Conservation (phyloP, 2,329 filamentous ascomycete genomes). For the Phialocephala sp. region DNA sequence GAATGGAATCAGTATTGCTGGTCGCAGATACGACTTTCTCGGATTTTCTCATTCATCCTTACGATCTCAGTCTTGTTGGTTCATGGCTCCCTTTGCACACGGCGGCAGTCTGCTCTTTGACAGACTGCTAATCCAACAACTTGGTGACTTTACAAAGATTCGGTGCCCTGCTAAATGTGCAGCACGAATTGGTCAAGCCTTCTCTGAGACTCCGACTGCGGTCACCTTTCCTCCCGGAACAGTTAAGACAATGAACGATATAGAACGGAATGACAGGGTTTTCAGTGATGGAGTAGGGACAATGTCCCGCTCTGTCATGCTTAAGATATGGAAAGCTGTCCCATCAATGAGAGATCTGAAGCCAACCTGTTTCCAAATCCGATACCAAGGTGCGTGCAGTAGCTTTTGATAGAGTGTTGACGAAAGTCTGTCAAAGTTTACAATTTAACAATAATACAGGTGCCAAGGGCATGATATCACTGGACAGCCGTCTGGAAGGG, state of each 20-base stretch:
- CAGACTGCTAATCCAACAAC: constrained; percentile 48
- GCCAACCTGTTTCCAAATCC: constrained; percentile 76
- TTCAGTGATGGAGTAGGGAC: constrained; percentile 85
- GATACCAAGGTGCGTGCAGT: constrained; percentile 60
- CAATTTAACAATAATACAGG: constrained; percentile 46
- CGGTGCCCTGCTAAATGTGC: constrained; percentile 61
- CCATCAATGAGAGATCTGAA: constrained; percentile 50
- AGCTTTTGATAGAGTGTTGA: background rate
- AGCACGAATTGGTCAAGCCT: constrained; percentile 67
- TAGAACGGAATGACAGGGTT: constrained; percentile 58
- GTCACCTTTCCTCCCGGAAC: constrained; percentile 52
- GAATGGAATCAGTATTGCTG: constrained; percentile 66
- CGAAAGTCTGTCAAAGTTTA: background rate
- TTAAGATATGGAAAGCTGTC: constrained; percentile 63
- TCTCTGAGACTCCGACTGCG: constrained; percentile 74
- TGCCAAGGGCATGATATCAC: constrained; percentile 78
- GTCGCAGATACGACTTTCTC: constrained; percentile 67
- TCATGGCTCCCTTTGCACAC: constrained; percentile 55
- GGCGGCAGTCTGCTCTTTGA: constrained; percentile 42
- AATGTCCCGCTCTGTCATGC: constrained; percentile 65
- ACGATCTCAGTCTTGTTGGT: constrained; percentile 74
- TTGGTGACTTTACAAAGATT: constrained; percentile 58
- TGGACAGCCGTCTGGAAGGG: constrained; percentile 66
- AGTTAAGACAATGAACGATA: constrained; percentile 52
- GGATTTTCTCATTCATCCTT: constrained; percentile 83